A percentile compares a stretch with the other conserved stretches of the same genome.
phyloP scores from a whole-genome alignment of 345 rosid species.

The Gynandropsis gynandra region DNA sequence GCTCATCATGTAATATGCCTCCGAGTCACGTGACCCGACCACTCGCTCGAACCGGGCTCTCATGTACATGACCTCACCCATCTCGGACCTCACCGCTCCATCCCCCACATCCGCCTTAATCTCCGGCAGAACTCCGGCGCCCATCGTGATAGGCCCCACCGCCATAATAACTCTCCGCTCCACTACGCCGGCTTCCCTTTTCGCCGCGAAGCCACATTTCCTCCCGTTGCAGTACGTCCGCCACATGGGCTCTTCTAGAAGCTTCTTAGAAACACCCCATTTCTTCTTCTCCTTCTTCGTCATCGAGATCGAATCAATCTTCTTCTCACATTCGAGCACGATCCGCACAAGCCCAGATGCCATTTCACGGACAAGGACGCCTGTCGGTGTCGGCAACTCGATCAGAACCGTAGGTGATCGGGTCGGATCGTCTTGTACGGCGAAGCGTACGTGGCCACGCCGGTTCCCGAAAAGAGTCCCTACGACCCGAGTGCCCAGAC shows the following conservation, averaged over 20 bases:
- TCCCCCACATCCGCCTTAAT: slow-evolving; percentile 22
- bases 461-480: slow-evolving; percentile 91
- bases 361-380: slow-evolving; percentile 79
- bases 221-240: slow-evolving; percentile 82
- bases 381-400: slow-evolving; percentile 78
- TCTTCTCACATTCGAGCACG: slow-evolving; percentile 71
- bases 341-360: slow-evolving; percentile 86
- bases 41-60: slow-evolving; percentile 94
- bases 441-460: slow-evolving; percentile 77
- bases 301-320: slow-evolving; percentile 23
- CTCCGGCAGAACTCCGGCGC: slow-evolving; percentile 85
- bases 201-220: slow-evolving; percentile 74
- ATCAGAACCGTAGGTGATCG: slow-evolving; percentile 54
- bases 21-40: slow-evolving; percentile 42
- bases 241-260: slow-evolving; percentile 69
- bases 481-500: slow-evolving; percentile 48
- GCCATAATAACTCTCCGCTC: slow-evolving; percentile 66
- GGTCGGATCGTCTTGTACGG: slow-evolving; percentile 72
- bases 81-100: slow-evolving; percentile 36
- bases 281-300: slow-evolving; percentile 30
- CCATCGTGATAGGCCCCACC: slow-evolving; percentile 83
- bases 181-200: slow-evolving; percentile 51
- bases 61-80: slow-evolving; percentile 93
- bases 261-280: slow-evolving; percentile 13
- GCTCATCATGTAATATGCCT: slow-evolving; percentile 93